These are phyloP conservation scores for Ogataea corticis DNA, from an alignment of 805 yeast species.

Conservation along the genomic window DNA sequence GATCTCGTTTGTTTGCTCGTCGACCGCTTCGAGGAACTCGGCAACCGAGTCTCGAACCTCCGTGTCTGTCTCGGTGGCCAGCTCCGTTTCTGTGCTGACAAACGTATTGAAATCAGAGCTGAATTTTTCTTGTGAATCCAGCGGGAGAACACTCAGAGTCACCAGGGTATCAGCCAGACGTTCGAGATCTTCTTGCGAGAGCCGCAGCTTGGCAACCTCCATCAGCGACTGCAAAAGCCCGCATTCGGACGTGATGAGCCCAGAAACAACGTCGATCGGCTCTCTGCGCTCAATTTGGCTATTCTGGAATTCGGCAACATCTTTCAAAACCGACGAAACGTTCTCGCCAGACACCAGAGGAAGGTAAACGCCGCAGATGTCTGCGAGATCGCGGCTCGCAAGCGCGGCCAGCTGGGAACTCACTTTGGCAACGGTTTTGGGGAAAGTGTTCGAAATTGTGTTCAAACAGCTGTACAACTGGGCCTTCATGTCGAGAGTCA, in stretches of 20 bases:
- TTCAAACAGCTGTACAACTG: constrained; percentile 33
- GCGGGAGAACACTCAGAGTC: constrained; percentile 42
- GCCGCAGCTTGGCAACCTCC: constrained; percentile 20
- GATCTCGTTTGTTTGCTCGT: constrained; percentile 38
- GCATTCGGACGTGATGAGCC: constrained; percentile 32
- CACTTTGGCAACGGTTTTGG: constrained; percentile 18
- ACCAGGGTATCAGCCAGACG: constrained; percentile 34
- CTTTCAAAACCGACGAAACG: constrained; percentile 17
- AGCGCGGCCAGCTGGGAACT: constrained; percentile 14
- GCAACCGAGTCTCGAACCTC: constrained; percentile 61
- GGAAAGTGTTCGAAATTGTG: constrained; percentile 27
- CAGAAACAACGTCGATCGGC: constrained; percentile 19
- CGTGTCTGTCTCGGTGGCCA: constrained; percentile 45
- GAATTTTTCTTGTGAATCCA: constrained; percentile 48
- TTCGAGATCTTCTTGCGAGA: constrained; percentile 17
- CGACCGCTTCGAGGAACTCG: constrained; percentile 55
- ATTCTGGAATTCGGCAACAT: constrained; percentile 21
- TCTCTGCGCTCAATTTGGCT: constrained; percentile 28
- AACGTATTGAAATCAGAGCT: constrained; percentile 63
- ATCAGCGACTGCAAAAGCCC: constrained; percentile 32
- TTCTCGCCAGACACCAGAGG: constrained; percentile 13
- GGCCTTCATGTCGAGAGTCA: constrained; percentile 26
- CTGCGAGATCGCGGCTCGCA: constrained; percentile 21
- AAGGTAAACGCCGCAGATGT: constrained; percentile 20
- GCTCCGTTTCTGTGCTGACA: constrained; percentile 73